phyloP scores from a whole-genome alignment of 73 alveolate species.

The Blepharisma japonicum region DNA sequence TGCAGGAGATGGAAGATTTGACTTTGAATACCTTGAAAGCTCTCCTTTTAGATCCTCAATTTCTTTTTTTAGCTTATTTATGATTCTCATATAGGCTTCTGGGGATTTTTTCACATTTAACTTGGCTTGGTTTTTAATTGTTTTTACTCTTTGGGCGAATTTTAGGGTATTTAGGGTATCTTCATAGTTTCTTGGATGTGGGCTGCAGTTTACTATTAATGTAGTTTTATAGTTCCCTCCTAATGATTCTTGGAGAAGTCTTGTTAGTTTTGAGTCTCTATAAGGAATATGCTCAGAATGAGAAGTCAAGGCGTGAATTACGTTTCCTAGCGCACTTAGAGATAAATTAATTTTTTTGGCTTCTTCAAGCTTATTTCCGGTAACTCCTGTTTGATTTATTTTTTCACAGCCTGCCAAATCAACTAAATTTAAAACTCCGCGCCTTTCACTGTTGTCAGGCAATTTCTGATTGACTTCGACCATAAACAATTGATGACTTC shows the following conservation, averaged over 20 bases:
- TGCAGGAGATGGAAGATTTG: too few species aligned
- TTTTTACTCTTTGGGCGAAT: conserved; percentile 90
- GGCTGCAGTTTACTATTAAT: conserved; percentile 78
- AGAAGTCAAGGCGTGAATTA: conserved; percentile 51
- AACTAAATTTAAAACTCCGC: conserved; percentile 58
- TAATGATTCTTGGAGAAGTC: conserved; percentile 45
- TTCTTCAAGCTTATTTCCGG: conserved; percentile 66
- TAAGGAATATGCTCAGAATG: conserved; percentile 54
- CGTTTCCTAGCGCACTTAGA: conserved; percentile 68
- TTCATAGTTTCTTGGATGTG: conserved; percentile 66
- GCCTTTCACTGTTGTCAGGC: conserved; percentile 34
- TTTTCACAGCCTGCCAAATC: conserved; percentile 82
- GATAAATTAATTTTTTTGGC: conserved; percentile 69
- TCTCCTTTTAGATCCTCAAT: not conserved
- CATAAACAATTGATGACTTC: conserved; percentile 88
- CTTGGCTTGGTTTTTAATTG: conserved; percentile 68
- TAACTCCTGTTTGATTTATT: conserved; percentile 42
- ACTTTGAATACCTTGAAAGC: too few species aligned
- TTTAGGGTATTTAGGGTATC: conserved; percentile 80
- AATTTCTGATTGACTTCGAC: conserved; percentile 79
- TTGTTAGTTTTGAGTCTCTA: conserved; percentile 58
- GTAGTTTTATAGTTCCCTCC: conserved; percentile 50
- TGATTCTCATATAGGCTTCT: too few species aligned
- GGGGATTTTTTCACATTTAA: too few species aligned
- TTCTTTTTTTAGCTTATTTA: not conserved